phyloP scores from a whole-genome alignment of 257 asterid genomes.

The Solanum virginianum region DNA sequence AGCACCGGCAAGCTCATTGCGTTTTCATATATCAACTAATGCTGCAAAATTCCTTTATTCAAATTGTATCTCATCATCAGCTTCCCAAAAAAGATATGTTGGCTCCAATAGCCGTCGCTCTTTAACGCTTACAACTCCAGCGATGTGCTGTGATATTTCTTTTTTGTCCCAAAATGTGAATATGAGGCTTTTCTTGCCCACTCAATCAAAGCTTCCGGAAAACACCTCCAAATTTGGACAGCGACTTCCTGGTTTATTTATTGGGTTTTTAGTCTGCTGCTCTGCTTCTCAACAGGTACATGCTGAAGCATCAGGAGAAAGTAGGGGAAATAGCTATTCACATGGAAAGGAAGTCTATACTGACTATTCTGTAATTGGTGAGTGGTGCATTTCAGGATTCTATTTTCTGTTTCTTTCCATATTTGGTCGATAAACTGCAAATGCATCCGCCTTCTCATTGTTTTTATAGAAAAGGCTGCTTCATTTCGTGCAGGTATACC shows the following conservation, averaged over 20 bases:
- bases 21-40: constrained; percentile 17
- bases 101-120: constrained; percentile 14
- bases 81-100: constrained; percentile 16
- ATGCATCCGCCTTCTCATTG: not conserved
- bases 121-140: constrained; percentile 24
- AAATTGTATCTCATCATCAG: constrained; percentile 14
- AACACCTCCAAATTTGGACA: constrained; percentile 26
- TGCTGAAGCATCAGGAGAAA: constrained; percentile 42
- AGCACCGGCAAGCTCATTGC: constrained; percentile 18
- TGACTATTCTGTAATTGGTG: constrained; percentile 71
- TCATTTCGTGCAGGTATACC: constrained; percentile 61
- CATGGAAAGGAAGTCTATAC: constrained; percentile 53
- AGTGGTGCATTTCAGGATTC: not conserved
- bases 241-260: constrained; percentile 28
- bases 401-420: not conserved
- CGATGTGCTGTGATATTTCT: constrained; percentile 20
- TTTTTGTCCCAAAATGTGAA: constrained; percentile 22
- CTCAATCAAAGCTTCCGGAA: constrained; percentile 14
- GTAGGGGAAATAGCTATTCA: constrained; percentile 19
- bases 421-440: not conserved
- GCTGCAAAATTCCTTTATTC: constrained; percentile 13
- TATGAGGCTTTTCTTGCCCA: constrained; percentile 35
- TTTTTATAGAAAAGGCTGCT: constrained; percentile 7
- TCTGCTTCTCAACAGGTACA: constrained; percentile 44
- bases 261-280: constrained; percentile 55